phyloP scores from a whole-genome alignment of 345 rosid genomes.

The Leavenworthia alabamica region DNA sequence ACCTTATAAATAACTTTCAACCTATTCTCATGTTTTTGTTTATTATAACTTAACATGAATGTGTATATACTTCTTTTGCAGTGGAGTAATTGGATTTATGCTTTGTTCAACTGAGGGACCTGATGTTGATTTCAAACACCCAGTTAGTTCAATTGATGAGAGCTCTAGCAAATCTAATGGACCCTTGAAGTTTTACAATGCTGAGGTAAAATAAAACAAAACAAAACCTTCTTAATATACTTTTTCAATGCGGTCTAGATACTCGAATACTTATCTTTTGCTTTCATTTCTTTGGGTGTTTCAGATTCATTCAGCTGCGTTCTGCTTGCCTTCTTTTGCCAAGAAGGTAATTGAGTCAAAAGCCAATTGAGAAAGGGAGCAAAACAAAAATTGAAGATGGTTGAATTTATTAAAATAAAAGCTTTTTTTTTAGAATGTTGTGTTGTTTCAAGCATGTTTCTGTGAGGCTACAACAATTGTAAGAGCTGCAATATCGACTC shows the following conservation, averaged over 20 bases:
- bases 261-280: neutral
- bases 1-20: neutral
- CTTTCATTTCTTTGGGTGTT: neutral
- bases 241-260: neutral
- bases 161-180: slow-evolving; percentile 39
- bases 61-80: slow-evolving; percentile 13
- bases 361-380: slow-evolving; percentile 12
- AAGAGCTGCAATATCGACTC: neutral
- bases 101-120: slow-evolving; percentile 71
- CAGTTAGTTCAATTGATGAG: slow-evolving; percentile 35
- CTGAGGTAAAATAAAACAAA: slow-evolving; percentile 52
- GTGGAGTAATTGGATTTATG: slow-evolving; percentile 70
- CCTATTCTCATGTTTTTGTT: neutral
- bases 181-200: slow-evolving; percentile 51
- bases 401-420: slow-evolving; percentile 18
- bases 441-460: slow-evolving; percentile 20
- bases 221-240: neutral
- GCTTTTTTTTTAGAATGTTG: slow-evolving; percentile 9
- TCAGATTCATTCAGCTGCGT: slow-evolving; percentile 56
- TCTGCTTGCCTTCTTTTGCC: slow-evolving; percentile 57
- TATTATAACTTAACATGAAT: neutral
- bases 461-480: slow-evolving; percentile 3
- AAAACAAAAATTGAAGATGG: neutral
- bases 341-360: slow-evolving; percentile 36
- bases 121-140: slow-evolving; percentile 48